Evolutionary conservation across 345 rosid genomes (phyloP).

Genomic region (Salix koriyanagi): DNA sequence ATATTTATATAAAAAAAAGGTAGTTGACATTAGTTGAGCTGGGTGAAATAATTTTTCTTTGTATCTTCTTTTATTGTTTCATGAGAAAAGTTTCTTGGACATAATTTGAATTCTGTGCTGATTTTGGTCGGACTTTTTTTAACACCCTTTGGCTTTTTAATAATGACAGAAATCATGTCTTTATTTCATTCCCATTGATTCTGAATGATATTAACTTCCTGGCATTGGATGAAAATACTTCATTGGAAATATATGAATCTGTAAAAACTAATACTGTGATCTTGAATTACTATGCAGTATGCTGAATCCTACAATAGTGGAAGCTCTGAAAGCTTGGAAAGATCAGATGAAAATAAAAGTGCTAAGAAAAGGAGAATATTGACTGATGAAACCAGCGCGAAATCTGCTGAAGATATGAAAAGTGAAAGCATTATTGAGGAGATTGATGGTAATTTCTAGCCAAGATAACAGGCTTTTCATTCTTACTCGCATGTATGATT

Average conservation of each 20-base stretch:
- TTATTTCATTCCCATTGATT: slow-evolving; percentile 1
- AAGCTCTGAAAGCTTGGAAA: slow-evolving; percentile 19
- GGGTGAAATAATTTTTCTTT: too few relatives aligned
- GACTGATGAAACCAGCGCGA: slow-evolving; percentile 23
- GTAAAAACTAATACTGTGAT: not conserved
- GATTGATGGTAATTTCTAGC: slow-evolving; percentile 29
- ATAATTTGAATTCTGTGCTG: not conserved
- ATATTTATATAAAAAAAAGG: too few relatives aligned
- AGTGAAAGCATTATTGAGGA: slow-evolving; percentile 25
- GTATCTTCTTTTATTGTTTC: too few relatives aligned
- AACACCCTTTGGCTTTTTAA: too few relatives aligned
- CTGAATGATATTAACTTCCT: not conserved
- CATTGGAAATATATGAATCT: not conserved
- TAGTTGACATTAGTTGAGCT: too few relatives aligned
- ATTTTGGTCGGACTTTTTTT: too few relatives aligned
- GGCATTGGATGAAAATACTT: not conserved
- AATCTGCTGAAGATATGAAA: slow-evolving; percentile 11
- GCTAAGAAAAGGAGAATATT: slow-evolving; percentile 53
- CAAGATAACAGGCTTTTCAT: slow-evolving; percentile 8
- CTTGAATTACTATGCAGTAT: slow-evolving; percentile 33
- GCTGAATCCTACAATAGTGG: slow-evolving; percentile 25
- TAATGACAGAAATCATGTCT: not conserved
- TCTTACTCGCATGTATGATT: not conserved
- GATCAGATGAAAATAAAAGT: slow-evolving; percentile 20
- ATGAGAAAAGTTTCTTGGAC: not conserved